Conservation (phyloP, 225 moss, liverwort and hornwort genomes). For the Pleurozium schreberi region DNA sequence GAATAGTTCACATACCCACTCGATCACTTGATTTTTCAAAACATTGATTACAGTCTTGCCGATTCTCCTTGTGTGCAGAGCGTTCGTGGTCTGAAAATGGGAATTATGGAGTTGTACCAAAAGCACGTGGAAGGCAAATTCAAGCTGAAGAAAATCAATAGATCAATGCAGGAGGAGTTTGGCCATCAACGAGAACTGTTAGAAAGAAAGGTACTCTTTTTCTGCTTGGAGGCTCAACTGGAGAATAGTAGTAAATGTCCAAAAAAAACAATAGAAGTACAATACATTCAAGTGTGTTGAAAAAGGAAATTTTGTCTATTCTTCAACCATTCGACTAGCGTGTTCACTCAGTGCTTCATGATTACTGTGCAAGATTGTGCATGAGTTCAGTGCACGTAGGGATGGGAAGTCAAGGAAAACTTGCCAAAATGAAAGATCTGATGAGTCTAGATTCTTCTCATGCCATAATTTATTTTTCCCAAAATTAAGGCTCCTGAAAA, state of each 20-base stretch:
- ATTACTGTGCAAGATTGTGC: not conserved
- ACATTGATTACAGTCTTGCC: not conserved
- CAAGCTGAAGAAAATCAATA: constrained; percentile 22
- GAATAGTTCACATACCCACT: not conserved
- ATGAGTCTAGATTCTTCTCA: not conserved
- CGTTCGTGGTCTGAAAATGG: constrained; percentile 38
- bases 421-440: not conserved
- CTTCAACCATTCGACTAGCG: not conserved
- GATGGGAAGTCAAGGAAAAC: not conserved
- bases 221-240: too few species aligned
- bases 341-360: not conserved
- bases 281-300: not conserved
- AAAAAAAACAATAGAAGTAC: too few species aligned
- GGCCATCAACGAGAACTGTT: constrained; percentile 50
- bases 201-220: constrained; percentile 41
- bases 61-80: constrained; percentile 21
- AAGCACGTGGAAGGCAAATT: constrained; percentile 75
- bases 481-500: not conserved
- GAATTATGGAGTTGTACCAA: constrained; percentile 43
- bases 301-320: not conserved
- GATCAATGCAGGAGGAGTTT: constrained; percentile 41
- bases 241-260: too few species aligned
- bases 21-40: not conserved
- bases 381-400: not conserved
- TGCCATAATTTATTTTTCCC: not conserved